Evolutionary conservation across 768 basidiomycete species (phyloP), one percentile per base, ranked within the genome.

Genomic region (Rhodotorula diobovata): DNA sequence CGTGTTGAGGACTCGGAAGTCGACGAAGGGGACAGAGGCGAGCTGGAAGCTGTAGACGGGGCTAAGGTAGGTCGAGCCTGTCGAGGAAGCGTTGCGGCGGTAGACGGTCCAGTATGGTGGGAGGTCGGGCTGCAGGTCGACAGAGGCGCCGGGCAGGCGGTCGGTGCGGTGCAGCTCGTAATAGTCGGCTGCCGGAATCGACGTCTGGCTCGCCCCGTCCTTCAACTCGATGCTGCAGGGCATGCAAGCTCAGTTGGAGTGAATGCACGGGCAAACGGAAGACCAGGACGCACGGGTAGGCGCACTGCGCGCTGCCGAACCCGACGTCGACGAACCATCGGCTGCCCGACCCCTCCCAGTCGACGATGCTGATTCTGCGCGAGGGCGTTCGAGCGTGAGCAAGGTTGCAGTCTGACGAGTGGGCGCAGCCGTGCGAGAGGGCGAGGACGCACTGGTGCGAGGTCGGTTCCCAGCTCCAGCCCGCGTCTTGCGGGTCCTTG

Each of bases 41-140:
- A 73, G 72, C 21, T 43, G 39, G 35, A 73, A 73, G 30, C 67
- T 50, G 67, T 69, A 73, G 32, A 62, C 21, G 12, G 72, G 72
- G 23, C 61, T 53, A 15, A 23, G 59, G 64, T 48, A 57, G 30
- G 30, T 32, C 8, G 30, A 34, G 37, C 55, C 54, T 5, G 48
- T 10, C 1, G 63, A 2, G 5, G 51, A 25, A 20, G 25, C 16
- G 20, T 28, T 18, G 10, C 43, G 55, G 4, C 56, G 48, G 30
- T 35, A 73, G 30, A 73, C 21, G 39, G 58, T 50, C 61, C 63
- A 73, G 34, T 65, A 62, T 0, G 67, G 63, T 0, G 48, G 21
- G 9, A 61, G 39, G 61, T 73, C 72, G 64, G 67, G 67, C 11
- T 61, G 56, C 61, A 63, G n/a, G 8, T 32, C 5, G 25, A 61